A percentile compares a stretch with the other conserved stretches of the same genome.
Evolutionary conservation across 805 yeast genomes (phyloP).

Genomic region (Candida montana): DNA sequence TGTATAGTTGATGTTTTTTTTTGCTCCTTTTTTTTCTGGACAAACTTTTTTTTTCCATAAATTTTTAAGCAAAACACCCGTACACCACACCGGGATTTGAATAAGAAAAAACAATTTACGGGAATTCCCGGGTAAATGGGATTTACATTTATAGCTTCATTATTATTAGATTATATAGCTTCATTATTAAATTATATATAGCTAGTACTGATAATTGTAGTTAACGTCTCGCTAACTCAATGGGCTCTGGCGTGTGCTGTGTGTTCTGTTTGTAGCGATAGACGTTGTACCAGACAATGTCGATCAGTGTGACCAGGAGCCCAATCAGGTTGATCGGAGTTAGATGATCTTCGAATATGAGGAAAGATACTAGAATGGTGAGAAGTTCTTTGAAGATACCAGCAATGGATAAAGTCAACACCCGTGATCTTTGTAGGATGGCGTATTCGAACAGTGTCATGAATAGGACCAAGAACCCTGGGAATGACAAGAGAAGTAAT

Average conservation of each 20-base stretch:
- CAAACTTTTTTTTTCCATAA: no score
- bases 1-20: no score
- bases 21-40: no score
- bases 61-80: no score
- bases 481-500: constrained; percentile 56
- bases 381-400: constrained; percentile 91
- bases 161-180: no score
- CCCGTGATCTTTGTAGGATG: constrained; percentile 73
- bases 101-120: no score
- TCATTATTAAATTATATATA: no score
- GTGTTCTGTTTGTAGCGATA: constrained; percentile 39
- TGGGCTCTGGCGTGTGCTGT: constrained; percentile 1
- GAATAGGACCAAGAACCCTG: constrained; percentile 82
- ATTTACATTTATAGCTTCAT: no score
- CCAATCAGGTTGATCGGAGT: constrained; percentile 69
- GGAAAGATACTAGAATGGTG: constrained; percentile 63
- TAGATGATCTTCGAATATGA: constrained; percentile 71
- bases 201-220: no score
- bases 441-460: constrained; percentile 89
- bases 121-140: no score
- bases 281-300: constrained; percentile 80
- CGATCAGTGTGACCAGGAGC: constrained; percentile 63
- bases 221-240: no score
- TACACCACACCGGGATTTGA: no score
- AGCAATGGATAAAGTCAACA: constrained; percentile 80